A percentile compares a stretch with the other conserved stretches of the same genome.
Evolutionary conservation across 768 basidiomycete genomes (phyloP).

Genomic region (Tricholomella constricta): DNA sequence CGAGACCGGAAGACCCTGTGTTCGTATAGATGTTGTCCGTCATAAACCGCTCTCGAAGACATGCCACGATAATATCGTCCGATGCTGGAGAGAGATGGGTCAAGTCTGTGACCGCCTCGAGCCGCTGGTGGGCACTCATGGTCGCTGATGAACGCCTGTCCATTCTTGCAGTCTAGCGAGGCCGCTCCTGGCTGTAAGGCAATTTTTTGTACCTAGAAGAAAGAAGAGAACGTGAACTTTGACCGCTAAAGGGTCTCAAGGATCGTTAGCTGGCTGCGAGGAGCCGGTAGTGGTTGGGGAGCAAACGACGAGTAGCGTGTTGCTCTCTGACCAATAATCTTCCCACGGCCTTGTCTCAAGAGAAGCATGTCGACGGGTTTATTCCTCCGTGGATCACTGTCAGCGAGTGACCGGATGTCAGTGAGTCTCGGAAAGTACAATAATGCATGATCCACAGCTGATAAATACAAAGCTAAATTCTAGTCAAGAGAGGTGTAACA

Average conservation of each 20-base stretch:
- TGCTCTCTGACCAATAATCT: constrained; percentile 16
- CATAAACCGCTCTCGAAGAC: constrained; percentile 86
- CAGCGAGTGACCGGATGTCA: too few relatives aligned
- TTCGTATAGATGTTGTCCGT: constrained; percentile 79
- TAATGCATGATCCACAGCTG: too few relatives aligned
- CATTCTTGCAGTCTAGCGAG: constrained; percentile 22
- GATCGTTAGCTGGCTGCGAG: constrained; percentile 3
- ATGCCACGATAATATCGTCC: constrained; percentile 84
- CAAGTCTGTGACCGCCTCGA: constrained; percentile 75
- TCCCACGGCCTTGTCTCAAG: constrained; percentile 10
- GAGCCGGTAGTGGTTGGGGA: neutral
- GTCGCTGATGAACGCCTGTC: constrained; percentile 36
- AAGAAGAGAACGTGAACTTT: constrained; percentile 5
- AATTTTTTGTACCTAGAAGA: neutral
- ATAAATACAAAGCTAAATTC: too few relatives aligned
- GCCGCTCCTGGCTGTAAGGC: constrained; percentile 4
- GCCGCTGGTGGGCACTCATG: constrained; percentile 61
- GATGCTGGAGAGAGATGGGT: constrained; percentile 63
- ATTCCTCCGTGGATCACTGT: neutral
- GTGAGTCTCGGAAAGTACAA: too few relatives aligned
- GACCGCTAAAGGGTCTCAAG: constrained; percentile 2
- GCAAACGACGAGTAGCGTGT: constrained; percentile 3
- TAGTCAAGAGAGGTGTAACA: too few relatives aligned
- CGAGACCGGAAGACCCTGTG: constrained; percentile 69
- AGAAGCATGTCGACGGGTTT: neutral